phyloP scores from a whole-genome alignment of 148 eudicot genomes.

The Drosera capensis region DNA sequence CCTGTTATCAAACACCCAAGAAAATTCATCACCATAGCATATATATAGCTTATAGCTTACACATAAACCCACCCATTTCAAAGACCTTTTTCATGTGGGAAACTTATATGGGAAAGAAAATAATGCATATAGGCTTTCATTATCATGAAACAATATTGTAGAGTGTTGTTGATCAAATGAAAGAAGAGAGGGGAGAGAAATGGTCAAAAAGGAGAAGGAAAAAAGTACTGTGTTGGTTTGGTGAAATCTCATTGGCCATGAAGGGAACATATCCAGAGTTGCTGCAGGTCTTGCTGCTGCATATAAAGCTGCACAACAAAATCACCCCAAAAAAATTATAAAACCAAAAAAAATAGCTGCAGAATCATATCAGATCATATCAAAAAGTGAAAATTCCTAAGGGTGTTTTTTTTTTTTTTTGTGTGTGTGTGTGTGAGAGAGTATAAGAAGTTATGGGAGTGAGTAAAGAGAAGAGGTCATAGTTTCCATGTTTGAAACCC shows the following conservation, averaged over 20 bases:
- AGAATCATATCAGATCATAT: neutral
- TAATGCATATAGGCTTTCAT: too few relatives aligned
- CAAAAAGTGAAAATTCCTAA: constrained; percentile 9
- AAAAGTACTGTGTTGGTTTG: constrained; percentile 15
- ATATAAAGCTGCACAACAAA: constrained; percentile 69
- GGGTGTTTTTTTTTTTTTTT: constrained; percentile 15
- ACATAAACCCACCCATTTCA: neutral
- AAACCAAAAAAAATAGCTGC: neutral
- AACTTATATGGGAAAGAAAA: neutral
- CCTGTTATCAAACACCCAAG: constrained; percentile 18
- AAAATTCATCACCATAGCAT: neutral
- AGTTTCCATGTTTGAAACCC: constrained; percentile 46
- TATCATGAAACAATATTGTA: too few relatives aligned
- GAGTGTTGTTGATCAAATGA: neutral
- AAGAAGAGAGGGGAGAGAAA: constrained; percentile 10
- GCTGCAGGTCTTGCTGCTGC: constrained; percentile 55
- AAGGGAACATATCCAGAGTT: constrained; percentile 95
- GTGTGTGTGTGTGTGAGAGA: neutral
- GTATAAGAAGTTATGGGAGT: constrained; percentile 9
- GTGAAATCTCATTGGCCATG: constrained; percentile 82
- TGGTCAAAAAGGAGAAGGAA: constrained; percentile 14
- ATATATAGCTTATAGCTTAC: neutral
- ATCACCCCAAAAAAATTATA: constrained; percentile 11
- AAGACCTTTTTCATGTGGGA: neutral
- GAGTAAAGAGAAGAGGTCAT: constrained; percentile 20